Conservation (phyloP, 495 filamentous ascomycete genomes). For the Glarea lozoyensis region DNA sequence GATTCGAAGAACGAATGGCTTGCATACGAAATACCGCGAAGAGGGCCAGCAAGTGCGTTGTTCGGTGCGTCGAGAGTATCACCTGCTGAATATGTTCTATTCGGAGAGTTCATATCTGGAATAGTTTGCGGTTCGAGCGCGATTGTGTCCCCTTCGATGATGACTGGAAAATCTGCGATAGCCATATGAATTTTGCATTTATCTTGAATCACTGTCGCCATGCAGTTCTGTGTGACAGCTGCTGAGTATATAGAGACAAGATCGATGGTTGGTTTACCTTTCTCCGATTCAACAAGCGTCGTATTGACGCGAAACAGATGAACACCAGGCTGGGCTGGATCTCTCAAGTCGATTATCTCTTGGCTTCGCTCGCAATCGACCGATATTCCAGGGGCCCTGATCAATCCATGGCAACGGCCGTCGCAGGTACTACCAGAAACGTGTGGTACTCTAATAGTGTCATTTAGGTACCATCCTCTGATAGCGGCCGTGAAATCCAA, state of each 20-base stretch:
- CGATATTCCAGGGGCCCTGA: neutral
- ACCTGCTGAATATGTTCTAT: too few relatives aligned
- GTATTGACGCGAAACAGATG: neutral
- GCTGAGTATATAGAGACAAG: neutral
- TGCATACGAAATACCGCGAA: too few relatives aligned
- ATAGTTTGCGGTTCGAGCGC: too few relatives aligned
- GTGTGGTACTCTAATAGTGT: neutral
- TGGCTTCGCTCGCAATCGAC: neutral
- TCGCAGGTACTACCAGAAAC: neutral
- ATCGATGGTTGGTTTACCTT: neutral
- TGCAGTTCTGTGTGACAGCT: neutral
- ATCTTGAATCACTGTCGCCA: neutral
- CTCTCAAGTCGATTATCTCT: neutral
- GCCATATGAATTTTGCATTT: neutral
- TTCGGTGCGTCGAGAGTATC: too few relatives aligned
- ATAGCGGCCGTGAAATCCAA: neutral
- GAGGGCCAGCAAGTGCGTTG: too few relatives aligned
- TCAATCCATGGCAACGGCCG: neutral
- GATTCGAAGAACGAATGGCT: neutral
- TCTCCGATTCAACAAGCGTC: neutral
- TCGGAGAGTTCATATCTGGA: too few relatives aligned
- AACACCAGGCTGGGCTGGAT: neutral
- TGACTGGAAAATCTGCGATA: too few relatives aligned
- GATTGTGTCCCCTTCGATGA: too few relatives aligned
- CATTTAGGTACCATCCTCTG: neutral